Conservation (phyloP, 768 basidiomycete species). For the Russula griseocarnosa region DNA sequence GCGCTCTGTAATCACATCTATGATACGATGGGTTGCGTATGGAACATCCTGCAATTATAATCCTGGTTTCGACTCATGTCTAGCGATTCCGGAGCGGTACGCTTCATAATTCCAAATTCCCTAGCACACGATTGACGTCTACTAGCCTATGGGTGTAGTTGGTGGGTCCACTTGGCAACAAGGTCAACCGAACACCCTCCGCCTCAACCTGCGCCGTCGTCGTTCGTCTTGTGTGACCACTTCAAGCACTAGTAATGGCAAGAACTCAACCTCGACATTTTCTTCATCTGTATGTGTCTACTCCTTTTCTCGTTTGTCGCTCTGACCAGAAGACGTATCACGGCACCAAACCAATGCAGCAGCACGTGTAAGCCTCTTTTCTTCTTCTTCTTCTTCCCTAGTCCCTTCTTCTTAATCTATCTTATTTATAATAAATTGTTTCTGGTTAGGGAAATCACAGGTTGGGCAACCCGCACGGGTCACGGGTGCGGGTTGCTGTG, state of each 20-base stretch:
- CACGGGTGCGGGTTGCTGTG: no score
- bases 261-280: background rate
- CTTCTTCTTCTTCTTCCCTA: no score
- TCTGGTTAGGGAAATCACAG: no score
- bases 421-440: no score
- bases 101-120: conserved; percentile 15
- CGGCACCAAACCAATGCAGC: no score
- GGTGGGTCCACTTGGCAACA: conserved; percentile 64
- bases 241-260: conserved; percentile 50
- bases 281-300: conserved; percentile 13
- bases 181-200: conserved; percentile 51
- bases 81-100: conserved; percentile 48
- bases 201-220: conserved; percentile 53
- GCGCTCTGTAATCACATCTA: conserved; percentile 58
- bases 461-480: no score
- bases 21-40: conserved; percentile 53
- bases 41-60: conserved; percentile 56
- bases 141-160: conserved; percentile 65
- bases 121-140: background rate
- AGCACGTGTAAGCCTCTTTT: no score
- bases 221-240: conserved; percentile 56
- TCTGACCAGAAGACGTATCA: no score
- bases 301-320: no score
- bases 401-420: no score
- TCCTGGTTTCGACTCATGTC: conserved; percentile 42